Conservation (phyloP, 75 land plant species). For the Pinus taeda region DNA sequence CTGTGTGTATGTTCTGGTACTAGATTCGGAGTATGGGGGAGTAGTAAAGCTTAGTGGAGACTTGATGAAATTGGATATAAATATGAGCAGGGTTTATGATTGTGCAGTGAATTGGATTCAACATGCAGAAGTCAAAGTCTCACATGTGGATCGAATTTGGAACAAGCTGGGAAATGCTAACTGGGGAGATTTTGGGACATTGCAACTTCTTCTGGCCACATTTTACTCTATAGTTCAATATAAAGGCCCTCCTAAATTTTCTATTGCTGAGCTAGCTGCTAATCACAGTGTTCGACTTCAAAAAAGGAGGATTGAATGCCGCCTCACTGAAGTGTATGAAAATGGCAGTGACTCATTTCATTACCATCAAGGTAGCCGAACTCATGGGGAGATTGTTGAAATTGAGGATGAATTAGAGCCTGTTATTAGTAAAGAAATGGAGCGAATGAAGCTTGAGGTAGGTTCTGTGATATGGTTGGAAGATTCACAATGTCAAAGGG, state of each 20-base stretch:
- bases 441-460: constrained; percentile 45
- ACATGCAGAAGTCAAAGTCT: constrained; percentile 56
- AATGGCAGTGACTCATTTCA: constrained; percentile 47
- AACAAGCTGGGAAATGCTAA: constrained; percentile 80
- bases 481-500: constrained; percentile 55
- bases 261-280: constrained; percentile 63
- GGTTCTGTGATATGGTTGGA: constrained; percentile 74
- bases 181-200: constrained; percentile 71
- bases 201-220: constrained; percentile 61
- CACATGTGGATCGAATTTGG: constrained; percentile 62
- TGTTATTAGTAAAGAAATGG: constrained; percentile 37
- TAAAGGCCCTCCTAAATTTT: constrained; percentile 57
- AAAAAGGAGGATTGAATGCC: constrained; percentile 58
- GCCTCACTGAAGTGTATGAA: constrained; percentile 36
- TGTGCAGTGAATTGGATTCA: constrained; percentile 72
- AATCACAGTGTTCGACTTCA: constrained; percentile 65
- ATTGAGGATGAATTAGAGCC: constrained; percentile 51
- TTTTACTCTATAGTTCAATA: constrained; percentile 59
- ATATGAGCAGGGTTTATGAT: constrained; percentile 54
- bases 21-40: constrained; percentile 74
- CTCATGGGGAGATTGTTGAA: constrained; percentile 73
- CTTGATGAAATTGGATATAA: constrained; percentile 45
- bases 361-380: constrained; percentile 35
- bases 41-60: constrained; percentile 77
- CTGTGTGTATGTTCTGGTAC: constrained; percentile 61